Evolutionary conservation across 176 grass and related monocot genomes (phyloP).

Genomic region (Carex parvula): DNA sequence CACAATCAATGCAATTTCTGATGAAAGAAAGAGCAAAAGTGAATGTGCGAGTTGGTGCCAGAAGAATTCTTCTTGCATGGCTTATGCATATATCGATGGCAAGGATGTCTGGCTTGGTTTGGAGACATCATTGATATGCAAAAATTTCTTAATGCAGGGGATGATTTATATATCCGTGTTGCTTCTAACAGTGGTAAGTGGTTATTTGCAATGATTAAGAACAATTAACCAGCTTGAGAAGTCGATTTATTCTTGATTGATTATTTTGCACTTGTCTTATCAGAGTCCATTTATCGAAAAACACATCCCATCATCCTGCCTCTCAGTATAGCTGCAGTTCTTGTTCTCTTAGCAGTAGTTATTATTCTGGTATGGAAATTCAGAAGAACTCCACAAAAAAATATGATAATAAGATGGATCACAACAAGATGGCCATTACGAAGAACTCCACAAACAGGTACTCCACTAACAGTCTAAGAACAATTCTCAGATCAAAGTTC

Average conservation of each 20-base stretch:
- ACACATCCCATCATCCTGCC: background rate
- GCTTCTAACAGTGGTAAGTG: background rate
- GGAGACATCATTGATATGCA: constrained; percentile 6
- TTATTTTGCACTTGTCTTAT: background rate
- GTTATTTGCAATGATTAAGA: background rate
- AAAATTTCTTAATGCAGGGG: background rate
- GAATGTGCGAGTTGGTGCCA: background rate
- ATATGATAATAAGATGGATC: too few relatives aligned
- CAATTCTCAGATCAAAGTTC: background rate
- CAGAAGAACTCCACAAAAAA: too few relatives aligned
- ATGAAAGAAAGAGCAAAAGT: background rate
- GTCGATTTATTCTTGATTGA: background rate
- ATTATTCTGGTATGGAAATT: background rate
- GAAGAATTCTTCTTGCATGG: constrained; percentile 6
- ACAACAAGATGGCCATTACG: too few relatives aligned
- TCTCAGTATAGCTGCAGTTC: background rate
- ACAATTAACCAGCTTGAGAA: background rate
- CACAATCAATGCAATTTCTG: constrained; percentile 4
- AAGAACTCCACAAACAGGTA: too few relatives aligned
- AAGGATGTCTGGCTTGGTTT: constrained; percentile 6
- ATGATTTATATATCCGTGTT: background rate
- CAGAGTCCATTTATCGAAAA: background rate
- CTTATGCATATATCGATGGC: constrained; percentile 4
- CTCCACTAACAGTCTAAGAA: background rate
- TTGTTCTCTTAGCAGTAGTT: background rate